Conservation (phyloP, 2,329 filamentous ascomycete genomes). For the Phoma sp. region DNA sequence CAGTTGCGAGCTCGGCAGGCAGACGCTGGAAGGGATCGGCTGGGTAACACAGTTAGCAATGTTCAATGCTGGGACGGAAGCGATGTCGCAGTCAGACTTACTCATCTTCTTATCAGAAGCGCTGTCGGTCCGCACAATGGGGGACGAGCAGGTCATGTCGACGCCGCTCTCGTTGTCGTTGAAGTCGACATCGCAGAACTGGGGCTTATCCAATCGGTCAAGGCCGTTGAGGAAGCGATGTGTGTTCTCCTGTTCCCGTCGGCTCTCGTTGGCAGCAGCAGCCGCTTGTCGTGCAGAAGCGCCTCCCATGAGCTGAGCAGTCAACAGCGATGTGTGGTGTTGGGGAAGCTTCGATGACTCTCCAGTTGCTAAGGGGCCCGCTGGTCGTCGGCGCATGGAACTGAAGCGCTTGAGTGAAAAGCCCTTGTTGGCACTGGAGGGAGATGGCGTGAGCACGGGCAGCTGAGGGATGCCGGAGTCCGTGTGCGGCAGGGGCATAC, state of each 20-base stretch:
- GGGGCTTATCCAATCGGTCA: slow-evolving; percentile 22
- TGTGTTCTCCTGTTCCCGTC: slow-evolving; percentile 40
- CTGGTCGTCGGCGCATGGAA: slow-evolving; percentile 41
- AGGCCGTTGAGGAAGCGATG: slow-evolving; percentile 40
- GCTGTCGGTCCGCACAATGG: slow-evolving; percentile 40
- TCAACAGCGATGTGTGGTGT: slow-evolving; percentile 11
- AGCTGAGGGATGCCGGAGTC: slow-evolving; percentile 40
- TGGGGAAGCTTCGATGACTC: slow-evolving; percentile 18
- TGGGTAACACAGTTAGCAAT: slow-evolving; percentile 18
- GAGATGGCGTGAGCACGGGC: slow-evolving; percentile 16
- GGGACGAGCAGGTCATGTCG: slow-evolving; percentile 46
- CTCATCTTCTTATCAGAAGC: slow-evolving; percentile 44
- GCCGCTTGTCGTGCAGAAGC: slow-evolving; percentile 44
- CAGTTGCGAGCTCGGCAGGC: slow-evolving; percentile 64
- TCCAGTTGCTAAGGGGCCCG: slow-evolving; percentile 13
- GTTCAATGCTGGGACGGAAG: neutral
- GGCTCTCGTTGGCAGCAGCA: slow-evolving; percentile 44
- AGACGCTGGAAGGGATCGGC: slow-evolving; percentile 61
- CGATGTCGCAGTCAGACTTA: slow-evolving; percentile 21
- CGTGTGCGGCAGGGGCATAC: slow-evolving; percentile 37
- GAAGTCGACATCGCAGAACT: slow-evolving; percentile 30
- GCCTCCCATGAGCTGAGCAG: slow-evolving; percentile 30
- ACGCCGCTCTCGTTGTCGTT: slow-evolving; percentile 48
- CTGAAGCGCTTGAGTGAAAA: slow-evolving; percentile 39
- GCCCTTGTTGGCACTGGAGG: slow-evolving; percentile 24